phyloP scores from a whole-genome alignment of 345 rosid genomes.

The Laguncularia racemosa region DNA sequence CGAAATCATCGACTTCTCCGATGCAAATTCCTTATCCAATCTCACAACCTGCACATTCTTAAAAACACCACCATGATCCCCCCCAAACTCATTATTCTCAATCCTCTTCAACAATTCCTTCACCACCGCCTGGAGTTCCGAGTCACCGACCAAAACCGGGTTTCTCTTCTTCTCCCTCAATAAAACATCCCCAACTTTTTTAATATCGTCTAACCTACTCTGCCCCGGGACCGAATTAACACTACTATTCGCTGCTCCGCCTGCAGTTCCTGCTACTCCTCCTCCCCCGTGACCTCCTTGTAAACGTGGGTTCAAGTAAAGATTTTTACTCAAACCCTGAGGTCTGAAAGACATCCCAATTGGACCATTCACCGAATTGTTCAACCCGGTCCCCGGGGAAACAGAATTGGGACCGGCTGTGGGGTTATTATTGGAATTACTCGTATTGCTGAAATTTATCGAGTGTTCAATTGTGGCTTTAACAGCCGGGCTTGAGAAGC shows the following conservation, averaged over 20 bases:
- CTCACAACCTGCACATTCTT: constrained; percentile 52
- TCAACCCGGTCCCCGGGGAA: constrained; percentile 24
- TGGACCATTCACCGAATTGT: too few species aligned
- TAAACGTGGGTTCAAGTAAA: constrained; percentile 74
- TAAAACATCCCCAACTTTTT: constrained; percentile 60
- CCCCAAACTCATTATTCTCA: constrained; percentile 48
- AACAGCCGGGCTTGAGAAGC: constrained; percentile 95
- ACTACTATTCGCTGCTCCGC: constrained; percentile 44
- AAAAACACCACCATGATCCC: constrained; percentile 32
- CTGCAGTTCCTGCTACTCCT: constrained; percentile 10
- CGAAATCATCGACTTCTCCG: constrained; percentile 38
- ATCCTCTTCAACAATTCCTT: constrained; percentile 58
- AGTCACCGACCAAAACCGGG: constrained; percentile 85
- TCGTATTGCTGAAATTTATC: constrained; percentile 20
- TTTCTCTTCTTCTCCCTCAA: constrained; percentile 57
- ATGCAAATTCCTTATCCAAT: constrained; percentile 46
- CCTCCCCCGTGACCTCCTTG: constrained; percentile 28
- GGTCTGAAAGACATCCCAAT: constrained; percentile 36
- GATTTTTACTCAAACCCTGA: constrained; percentile 13
- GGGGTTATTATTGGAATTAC: constrained; percentile 12
- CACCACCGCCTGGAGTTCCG: constrained; percentile 63
- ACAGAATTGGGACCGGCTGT: constrained; percentile 21
- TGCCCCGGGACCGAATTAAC: constrained; percentile 19
- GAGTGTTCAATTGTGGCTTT: constrained; percentile 90
- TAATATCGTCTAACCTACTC: constrained; percentile 53